Base-by-base conservation (phyloP, 257 asterid species). In the Haberlea rhodopensis region DNA sequence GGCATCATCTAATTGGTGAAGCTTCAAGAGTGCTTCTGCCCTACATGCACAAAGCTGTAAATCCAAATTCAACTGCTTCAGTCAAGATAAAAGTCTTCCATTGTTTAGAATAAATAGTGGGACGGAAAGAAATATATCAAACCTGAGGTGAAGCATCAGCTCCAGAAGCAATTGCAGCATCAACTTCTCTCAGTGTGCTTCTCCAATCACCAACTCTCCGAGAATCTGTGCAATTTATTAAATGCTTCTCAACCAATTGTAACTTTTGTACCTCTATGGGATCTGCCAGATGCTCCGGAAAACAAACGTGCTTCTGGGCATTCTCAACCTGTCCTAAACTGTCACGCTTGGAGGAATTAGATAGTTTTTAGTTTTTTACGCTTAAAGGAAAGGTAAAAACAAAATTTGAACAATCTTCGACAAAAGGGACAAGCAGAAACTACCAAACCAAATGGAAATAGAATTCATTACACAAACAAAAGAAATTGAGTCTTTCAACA, bases 21-120 rank as follows among this genome's bases (percentile, higher is more conserved):
- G 91, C 82, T 92, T 89, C 79, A 89, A 70, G 66, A 87, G 82
- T 57, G 96, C 94, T 78, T 92, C 99, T 22, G 96, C 95, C 75
- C 85, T 82, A 76, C 95, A 87, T 32, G 97, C 89, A 67, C 69
- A 76, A 43, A 92, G 81, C 99, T 92, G 96, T 65, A 83, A 71
- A 79, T 72, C 56, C 79, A 75, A 73, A 74, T 58, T 57, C 69
- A 66, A 79, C 51, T 71, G 51, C 70, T 63, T 80, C 63, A 71
- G 69, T 52, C 8, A 29, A 26, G 67, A 40, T 63, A 56, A 62
- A 15, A 43, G 20, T 16, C 51, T 43, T 15, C 20, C 20, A 43
- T 15, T 19, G 51, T 15, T 16, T 43, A 43, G 51, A 16, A 43
- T 43, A 43, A 15, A 43, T 15, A 43, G 7, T 15, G 51, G 19